Evolutionary conservation across 352 stramenopile species (phyloP), one percentile per base, ranked within the genome.

Genomic region (Phytopythium boreale): DNA sequence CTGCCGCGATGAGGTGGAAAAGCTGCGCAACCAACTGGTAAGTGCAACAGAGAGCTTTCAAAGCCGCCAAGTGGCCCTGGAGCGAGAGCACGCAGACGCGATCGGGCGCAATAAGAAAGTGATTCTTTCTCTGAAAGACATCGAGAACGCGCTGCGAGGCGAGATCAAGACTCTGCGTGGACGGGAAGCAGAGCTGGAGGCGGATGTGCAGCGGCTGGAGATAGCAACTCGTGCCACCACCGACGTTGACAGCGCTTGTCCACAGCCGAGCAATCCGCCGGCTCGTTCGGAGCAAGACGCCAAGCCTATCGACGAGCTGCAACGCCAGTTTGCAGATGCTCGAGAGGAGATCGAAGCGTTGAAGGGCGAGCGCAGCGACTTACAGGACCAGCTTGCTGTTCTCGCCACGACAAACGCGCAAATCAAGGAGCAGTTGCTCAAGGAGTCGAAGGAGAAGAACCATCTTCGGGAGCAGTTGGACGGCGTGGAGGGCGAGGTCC

Each of bases 381-480:
- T 80, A 17, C 71, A 84, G 31, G 66, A 79, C 2, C 64, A 80
- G 31, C 20, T 79, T 5, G 6, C 43, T 19, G 55, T 71, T 15
- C 29, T 82, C 31, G 47, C 27, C 15, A 70, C 62, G 59, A 75
- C 66, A 10, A 80, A 79, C 31, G 31, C 36, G 9, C 71, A 82
- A 41, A 63, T 78, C 26, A 82, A 84, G 39, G 69, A 82, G 31
- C 71, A 82, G 26, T 51, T 86, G 12, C 19, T 65, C 27, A 78
- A 79, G 46, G 77, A 84, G 44, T 75, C 67, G 20, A 76, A 79
- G 14, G 74, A 82, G 31, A 78, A 82, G 59, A 79, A 79, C 29
- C 49, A 50, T 12, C 47, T 84, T 22, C 64, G 63, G 6, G 70
- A 77, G 51, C 67, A 82, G 39, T 36, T 80, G 7, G 65, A 77